These are phyloP conservation scores for Byssothecium circinans DNA, from an alignment of 2,329 filamentous ascomycete species.

Conservation along the genomic window DNA sequence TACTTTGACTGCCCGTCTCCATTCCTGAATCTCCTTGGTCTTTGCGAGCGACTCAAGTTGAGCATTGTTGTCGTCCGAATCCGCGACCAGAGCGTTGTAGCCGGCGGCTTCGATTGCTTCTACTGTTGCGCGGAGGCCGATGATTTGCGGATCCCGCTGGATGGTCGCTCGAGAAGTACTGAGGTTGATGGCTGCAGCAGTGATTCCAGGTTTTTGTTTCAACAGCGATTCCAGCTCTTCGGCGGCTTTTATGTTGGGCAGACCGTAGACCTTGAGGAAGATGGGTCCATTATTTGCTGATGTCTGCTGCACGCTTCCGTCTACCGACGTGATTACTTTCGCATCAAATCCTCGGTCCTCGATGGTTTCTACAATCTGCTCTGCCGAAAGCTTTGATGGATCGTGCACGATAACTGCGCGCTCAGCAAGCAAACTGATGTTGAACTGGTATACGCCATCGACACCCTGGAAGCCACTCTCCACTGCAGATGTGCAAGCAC, in stretches of 20 bases:
- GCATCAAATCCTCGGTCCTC: slow-evolving; percentile 91
- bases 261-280: slow-evolving; percentile 83
- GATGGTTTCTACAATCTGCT: slow-evolving; percentile 78
- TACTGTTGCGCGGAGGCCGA: slow-evolving; percentile 81
- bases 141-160: slow-evolving; percentile 68
- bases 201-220: slow-evolving; percentile 67
- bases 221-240: slow-evolving; percentile 71
- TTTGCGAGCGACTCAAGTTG: slow-evolving; percentile 95
- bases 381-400: slow-evolving; percentile 66
- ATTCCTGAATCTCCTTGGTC: slow-evolving; percentile 93
- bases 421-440: slow-evolving; percentile 91
- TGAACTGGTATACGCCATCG: slow-evolving; percentile 82
- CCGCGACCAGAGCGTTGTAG: slow-evolving; percentile 85
- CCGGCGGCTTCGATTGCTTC: slow-evolving; percentile 79
- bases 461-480: slow-evolving; percentile 78
- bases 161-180: slow-evolving; percentile 74
- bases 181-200: slow-evolving; percentile 72
- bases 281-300: slow-evolving; percentile 62
- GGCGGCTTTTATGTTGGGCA: slow-evolving; percentile 71
- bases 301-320: slow-evolving; percentile 57
- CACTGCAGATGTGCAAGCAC: slow-evolving; percentile 90
- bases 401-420: slow-evolving; percentile 88
- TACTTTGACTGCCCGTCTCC: slow-evolving; percentile 77
- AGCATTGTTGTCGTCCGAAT: slow-evolving; percentile 93
- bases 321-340: slow-evolving; percentile 73